Evolutionary conservation across 2,329 filamentous ascomycete species (phyloP).

Genomic region (Colletotrichum caudatum): DNA sequence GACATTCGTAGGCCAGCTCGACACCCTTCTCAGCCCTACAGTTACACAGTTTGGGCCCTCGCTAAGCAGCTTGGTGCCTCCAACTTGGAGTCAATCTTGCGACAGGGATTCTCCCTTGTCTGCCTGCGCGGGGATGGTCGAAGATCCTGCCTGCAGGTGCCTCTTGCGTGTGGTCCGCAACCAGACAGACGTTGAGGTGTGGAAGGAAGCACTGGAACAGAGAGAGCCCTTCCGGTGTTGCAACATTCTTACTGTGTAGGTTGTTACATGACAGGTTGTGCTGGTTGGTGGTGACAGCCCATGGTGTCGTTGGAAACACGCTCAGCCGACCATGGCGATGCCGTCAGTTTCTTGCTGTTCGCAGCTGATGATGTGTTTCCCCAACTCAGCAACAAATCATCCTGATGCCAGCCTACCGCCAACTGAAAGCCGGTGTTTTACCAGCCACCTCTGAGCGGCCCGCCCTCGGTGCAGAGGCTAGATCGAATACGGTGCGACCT

Average conservation of each 20-base stretch:
- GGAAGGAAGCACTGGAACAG: background rate
- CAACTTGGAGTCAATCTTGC: slow-evolving; percentile 26
- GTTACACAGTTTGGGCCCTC: slow-evolving; percentile 30
- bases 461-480: slow-evolving; percentile 5
- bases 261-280: background rate
- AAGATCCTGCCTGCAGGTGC: slow-evolving; percentile 27
- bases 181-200: slow-evolving; percentile 12
- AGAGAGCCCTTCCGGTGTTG: background rate
- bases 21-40: slow-evolving; percentile 39
- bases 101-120: slow-evolving; percentile 28
- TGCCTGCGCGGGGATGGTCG: slow-evolving; percentile 14
- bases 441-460: slow-evolving; percentile 3
- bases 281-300: background rate
- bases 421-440: background rate
- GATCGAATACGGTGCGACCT: slow-evolving; percentile 9
- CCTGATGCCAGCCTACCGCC: background rate
- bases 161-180: background rate
- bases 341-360: background rate
- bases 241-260: background rate
- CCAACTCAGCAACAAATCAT: background rate
- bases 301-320: background rate
- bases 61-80: slow-evolving; percentile 26
- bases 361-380: background rate
- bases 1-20: background rate
- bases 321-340: background rate